Conservation (phyloP, 2,329 filamentous ascomycete genomes). For the Curvularia spicifera region DNA sequence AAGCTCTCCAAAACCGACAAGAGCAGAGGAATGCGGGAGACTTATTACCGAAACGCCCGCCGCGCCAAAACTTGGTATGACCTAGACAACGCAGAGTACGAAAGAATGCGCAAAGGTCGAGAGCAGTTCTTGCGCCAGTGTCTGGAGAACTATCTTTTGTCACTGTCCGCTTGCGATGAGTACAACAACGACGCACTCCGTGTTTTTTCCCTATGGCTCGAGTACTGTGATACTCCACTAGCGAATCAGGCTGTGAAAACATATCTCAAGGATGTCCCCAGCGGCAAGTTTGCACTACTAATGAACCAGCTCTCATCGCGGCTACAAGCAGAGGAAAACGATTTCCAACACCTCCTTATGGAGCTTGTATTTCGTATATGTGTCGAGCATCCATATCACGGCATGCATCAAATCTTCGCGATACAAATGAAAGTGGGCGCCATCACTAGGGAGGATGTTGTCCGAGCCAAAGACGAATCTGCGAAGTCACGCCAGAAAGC, state of each 20-base stretch:
- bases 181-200: slow-evolving; percentile 89
- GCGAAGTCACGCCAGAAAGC: slow-evolving; percentile 76
- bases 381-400: slow-evolving; percentile 91
- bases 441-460: slow-evolving; percentile 55
- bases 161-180: slow-evolving; percentile 82
- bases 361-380: slow-evolving; percentile 83
- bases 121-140: slow-evolving; percentile 86
- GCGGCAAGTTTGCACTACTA: slow-evolving; percentile 86
- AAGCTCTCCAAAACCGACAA: slow-evolving; percentile 60
- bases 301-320: slow-evolving; percentile 98
- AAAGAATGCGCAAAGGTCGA: slow-evolving; percentile 75
- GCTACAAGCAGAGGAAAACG: slow-evolving; percentile 70
- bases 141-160: slow-evolving; percentile 89
- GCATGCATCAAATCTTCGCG: slow-evolving; percentile 96
- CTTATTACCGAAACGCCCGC: slow-evolving; percentile 63
- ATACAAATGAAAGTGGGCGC: slow-evolving; percentile 59
- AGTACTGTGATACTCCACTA: slow-evolving; percentile 75
- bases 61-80: slow-evolving; percentile 88
- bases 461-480: slow-evolving; percentile 73
- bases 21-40: slow-evolving; percentile 55
- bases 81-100: slow-evolving; percentile 87
- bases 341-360: slow-evolving; percentile 79
- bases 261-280: slow-evolving; percentile 76
- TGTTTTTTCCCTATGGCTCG: slow-evolving; percentile 93
- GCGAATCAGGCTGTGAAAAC: slow-evolving; percentile 79